Evolutionary conservation across 1,284 basidiomycete genomes (phyloP), one percentile per base, ranked within the genome.

Genomic region (Amylostereum areolatum): DNA sequence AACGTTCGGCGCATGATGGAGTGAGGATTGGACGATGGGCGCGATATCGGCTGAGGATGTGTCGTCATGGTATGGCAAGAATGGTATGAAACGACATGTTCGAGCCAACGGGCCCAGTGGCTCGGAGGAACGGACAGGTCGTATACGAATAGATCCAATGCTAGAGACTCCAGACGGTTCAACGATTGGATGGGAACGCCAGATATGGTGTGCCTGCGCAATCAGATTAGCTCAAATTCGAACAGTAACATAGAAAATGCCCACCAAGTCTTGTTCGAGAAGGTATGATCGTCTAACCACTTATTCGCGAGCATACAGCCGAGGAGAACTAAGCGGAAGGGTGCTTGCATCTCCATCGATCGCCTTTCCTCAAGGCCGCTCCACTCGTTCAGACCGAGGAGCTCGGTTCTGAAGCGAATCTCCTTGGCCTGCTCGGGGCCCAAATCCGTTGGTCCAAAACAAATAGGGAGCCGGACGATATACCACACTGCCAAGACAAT

Each of bases 271-370:
- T 91, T 92, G 70, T 91, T 92, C 46, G 89, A 89, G 67, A 92
- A 94, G 0, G 92, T 93, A 61, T 93, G 90, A 61, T 94, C 91
- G 61, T 94, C 91, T 55, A 94, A 63, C 90, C 91, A 93, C 69
- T 94, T 94, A 66, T 93, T 93, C 25, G 91, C 86, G 36, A 93
- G 72, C 81, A 92, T 89, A 55, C 87, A 86, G 31, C 90, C 91
- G n/a, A 94, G 72, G 18, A 91, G 76, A 52, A 92, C 74, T 39
- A 90, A 67, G 46, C 84, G 78, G 64, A 89, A 89, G 9, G 83
- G 79, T 1, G 80, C 81, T 52, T 71, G 73, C 7, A 70, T 69
- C 61, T 85, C 81, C 47, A 70, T 67, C 2, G 72, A 67, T 47
- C 80, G 80, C 48, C 74, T 70, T 43, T 81, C 77, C 28, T 70